Evolutionary conservation across 768 basidiomycete genomes (phyloP).

Genomic region (Suillus fuscotomentosus): DNA sequence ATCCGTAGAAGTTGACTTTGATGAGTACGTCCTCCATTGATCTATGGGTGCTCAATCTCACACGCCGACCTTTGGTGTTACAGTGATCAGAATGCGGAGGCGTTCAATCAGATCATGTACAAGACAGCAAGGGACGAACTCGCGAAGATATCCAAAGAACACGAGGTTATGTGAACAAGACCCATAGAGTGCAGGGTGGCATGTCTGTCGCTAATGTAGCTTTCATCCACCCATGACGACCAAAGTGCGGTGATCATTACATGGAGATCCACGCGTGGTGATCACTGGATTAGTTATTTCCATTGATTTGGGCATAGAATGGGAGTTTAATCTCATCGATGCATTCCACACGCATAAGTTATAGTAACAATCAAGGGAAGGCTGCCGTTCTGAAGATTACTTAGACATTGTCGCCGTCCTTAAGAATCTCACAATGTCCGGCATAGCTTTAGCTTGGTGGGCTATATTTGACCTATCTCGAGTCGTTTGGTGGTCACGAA

Average conservation of each 20-base stretch:
- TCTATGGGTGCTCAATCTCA: background rate
- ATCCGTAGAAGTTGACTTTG: too few species aligned
- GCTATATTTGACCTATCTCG: too few species aligned
- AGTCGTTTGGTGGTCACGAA: too few species aligned
- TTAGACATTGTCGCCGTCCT: too few species aligned
- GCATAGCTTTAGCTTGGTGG: too few species aligned
- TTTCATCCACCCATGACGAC: background rate
- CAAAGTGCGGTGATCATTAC: background rate
- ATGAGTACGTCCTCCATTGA: background rate
- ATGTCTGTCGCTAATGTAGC: background rate
- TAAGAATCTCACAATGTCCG: too few species aligned
- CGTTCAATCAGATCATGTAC: slow-evolving; percentile 1
- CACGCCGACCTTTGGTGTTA: background rate
- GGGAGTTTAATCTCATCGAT: too few species aligned
- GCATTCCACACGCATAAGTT: too few species aligned
- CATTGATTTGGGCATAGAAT: background rate
- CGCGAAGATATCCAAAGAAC: background rate
- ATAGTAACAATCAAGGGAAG: too few species aligned
- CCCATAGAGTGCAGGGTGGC: background rate
- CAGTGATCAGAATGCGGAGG: background rate
- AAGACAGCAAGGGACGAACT: background rate
- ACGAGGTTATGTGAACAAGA: background rate
- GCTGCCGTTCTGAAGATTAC: too few species aligned
- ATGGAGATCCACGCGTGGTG: background rate
- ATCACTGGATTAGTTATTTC: background rate